These are phyloP conservation scores for Penicillium aurantiogriseum DNA, from an alignment of 2,329 filamentous ascomycete species.

Conservation along the genomic window DNA sequence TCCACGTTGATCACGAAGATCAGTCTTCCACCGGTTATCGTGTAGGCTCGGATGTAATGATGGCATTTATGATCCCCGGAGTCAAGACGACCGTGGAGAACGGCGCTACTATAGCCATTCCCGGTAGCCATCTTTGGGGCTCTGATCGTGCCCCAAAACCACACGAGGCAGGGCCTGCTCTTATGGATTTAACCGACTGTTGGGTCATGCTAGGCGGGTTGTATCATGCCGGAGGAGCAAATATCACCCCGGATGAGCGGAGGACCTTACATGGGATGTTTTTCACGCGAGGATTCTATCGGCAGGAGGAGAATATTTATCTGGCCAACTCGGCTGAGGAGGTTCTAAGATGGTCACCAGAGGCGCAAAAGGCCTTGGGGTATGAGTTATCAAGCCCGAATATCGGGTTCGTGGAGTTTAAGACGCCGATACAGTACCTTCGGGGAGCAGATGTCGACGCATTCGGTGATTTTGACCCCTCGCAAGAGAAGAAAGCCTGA, in stretches of 20 bases:
- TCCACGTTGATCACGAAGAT: neutral
- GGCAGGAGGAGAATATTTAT: neutral
- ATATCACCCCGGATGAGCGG: conserved; percentile 28
- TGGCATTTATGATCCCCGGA: conserved; percentile 42
- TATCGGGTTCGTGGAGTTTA: neutral
- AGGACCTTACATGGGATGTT: neutral
- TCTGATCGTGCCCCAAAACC: conserved; percentile 37
- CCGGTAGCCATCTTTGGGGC: conserved; percentile 44
- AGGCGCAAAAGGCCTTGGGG: neutral
- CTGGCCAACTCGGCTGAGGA: neutral
- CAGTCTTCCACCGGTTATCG: conserved; percentile 24
- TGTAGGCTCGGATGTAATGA: conserved; percentile 29
- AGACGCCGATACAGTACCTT: neutral
- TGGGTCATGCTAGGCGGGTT: conserved; percentile 42
- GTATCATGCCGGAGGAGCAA: conserved; percentile 45
- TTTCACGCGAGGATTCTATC: neutral
- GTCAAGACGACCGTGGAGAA: conserved; percentile 45
- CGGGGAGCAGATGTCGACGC: neutral
- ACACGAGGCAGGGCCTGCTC: conserved; percentile 41
- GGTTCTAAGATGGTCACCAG: neutral
- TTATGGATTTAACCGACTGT: conserved; percentile 44
- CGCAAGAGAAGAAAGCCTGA: neutral
- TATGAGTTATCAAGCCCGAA: neutral
- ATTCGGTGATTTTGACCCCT: neutral
- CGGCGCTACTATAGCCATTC: conserved; percentile 45